Evolutionary conservation across 441 rosid species (phyloP).

Genomic region (Sinapis alba): DNA sequence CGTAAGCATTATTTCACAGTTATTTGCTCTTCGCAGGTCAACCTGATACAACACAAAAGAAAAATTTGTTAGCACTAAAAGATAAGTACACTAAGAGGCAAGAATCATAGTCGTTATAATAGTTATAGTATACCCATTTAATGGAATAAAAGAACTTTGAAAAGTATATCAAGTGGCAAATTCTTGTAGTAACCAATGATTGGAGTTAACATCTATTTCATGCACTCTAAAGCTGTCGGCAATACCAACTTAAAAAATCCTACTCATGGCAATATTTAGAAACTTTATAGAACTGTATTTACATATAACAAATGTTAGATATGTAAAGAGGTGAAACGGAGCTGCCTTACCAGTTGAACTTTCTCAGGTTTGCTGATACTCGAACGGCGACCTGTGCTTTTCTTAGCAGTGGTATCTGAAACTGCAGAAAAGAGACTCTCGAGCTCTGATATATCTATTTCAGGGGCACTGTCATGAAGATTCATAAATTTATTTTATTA

Average conservation of each 20-base stretch:
- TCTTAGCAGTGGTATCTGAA: slow-evolving; percentile 67
- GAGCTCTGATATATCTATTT: slow-evolving; percentile 96
- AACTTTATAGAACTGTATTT: slow-evolving; percentile 14
- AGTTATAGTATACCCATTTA: slow-evolving; percentile 7
- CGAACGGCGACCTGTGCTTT: slow-evolving; percentile 77
- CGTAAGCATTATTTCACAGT: slow-evolving; percentile 98
- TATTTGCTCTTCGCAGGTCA: slow-evolving; percentile 96
- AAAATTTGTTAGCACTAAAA: slow-evolving; percentile 7
- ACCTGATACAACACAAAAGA: slow-evolving; percentile 55
- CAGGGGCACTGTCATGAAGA: slow-evolving; percentile 82
- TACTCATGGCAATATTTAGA: slow-evolving; percentile 2
- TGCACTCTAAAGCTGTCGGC: slow-evolving; percentile 4
- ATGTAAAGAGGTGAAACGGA: slow-evolving; percentile 11
- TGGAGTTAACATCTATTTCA: slow-evolving; percentile 3
- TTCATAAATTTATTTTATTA: slow-evolving; percentile 14
- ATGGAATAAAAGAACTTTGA: not conserved
- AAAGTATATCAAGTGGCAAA: not conserved
- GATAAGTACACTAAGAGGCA: slow-evolving; percentile 14
- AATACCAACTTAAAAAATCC: slow-evolving; percentile 9
- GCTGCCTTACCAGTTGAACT: slow-evolving; percentile 83
- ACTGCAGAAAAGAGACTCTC: slow-evolving; percentile 93
- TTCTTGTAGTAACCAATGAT: slow-evolving; percentile 8
- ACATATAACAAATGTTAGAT: slow-evolving; percentile 3
- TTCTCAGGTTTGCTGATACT: slow-evolving; percentile 87
- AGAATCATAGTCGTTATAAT: not conserved